phyloP scores from a whole-genome alignment of 1,284 basidiomycete genomes.

The Austroboletus olivaceoglutinosus region DNA sequence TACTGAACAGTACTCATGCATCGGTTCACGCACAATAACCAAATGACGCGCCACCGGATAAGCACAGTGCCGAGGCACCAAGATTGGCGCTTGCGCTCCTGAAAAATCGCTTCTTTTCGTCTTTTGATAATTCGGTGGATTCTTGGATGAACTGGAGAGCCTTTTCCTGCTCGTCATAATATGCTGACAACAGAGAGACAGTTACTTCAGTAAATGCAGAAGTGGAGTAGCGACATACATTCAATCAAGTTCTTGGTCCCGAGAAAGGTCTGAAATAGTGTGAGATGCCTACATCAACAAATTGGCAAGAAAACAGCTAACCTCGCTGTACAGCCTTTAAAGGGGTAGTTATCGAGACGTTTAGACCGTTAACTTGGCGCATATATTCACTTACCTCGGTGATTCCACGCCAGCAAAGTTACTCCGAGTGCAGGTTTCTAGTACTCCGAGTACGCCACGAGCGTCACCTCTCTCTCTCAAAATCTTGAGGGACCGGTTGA shows the following conservation, averaged over 20 bases:
- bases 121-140: conserved; percentile 69
- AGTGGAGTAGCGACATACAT: conserved; percentile 42
- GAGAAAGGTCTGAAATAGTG: conserved; percentile 67
- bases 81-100: conserved; percentile 86
- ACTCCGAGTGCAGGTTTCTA: conserved; percentile 88
- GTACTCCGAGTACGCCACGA: conserved; percentile 82
- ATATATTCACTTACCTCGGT: conserved; percentile 46
- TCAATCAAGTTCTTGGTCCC: conserved; percentile 89
- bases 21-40: conserved; percentile 71
- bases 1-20: not conserved
- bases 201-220: not conserved
- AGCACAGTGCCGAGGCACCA: conserved; percentile 86
- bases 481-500: conserved; percentile 61
- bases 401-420: conserved; percentile 98
- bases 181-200: conserved; percentile 46
- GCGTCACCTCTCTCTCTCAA: conserved; percentile 74
- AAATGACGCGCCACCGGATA: conserved; percentile 93
- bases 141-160: conserved; percentile 75
- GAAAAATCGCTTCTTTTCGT: conserved; percentile 94
- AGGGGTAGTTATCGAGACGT: conserved; percentile 2
- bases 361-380: not conserved
- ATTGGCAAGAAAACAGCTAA: conserved; percentile 32
- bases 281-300: conserved; percentile 2
- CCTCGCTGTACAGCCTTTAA: conserved; percentile 83
- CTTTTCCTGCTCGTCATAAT: conserved; percentile 75